Conservation (phyloP, 805 yeast species). For the Candida takata region DNA sequence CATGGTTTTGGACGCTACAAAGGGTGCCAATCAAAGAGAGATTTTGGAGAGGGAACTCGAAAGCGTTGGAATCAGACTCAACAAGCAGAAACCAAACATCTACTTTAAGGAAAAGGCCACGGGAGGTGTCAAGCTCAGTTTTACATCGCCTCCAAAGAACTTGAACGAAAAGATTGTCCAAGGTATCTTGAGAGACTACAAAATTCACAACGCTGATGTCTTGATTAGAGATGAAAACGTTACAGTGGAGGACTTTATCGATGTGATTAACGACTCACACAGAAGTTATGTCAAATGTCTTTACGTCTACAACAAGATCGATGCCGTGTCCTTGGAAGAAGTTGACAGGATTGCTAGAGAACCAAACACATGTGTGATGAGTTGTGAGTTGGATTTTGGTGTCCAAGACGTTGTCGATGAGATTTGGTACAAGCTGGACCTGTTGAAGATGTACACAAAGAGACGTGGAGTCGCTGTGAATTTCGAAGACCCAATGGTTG, state of each 20-base stretch:
- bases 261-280: conserved; percentile 80
- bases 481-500: conserved; percentile 86
- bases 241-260: conserved; percentile 90
- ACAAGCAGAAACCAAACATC: conserved; percentile 72
- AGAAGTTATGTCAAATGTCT: conserved; percentile 86
- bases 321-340: conserved; percentile 91
- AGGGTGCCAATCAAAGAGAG: conserved; percentile 81
- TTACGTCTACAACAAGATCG: conserved; percentile 91
- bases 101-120: conserved; percentile 72
- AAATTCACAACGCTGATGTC: conserved; percentile 90
- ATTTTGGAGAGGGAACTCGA: conserved; percentile 86
- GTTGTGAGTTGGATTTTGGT: conserved; percentile 85
- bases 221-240: conserved; percentile 81
- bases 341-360: conserved; percentile 87
- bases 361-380: conserved; percentile 90
- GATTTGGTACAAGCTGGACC: conserved; percentile 82
- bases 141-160: conserved; percentile 73
- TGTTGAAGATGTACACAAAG: conserved; percentile 81
- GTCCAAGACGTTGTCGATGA: conserved; percentile 83
- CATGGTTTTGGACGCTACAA: conserved; percentile 95
- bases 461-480: conserved; percentile 78
- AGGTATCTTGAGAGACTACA: conserved; percentile 76
- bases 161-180: conserved; percentile 75
- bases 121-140: conserved; percentile 86
- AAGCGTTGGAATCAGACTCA: conserved; percentile 87